Evolutionary conservation across 192 early-diverging fungal species (phyloP).

Genomic region (Backusella australiensis): DNA sequence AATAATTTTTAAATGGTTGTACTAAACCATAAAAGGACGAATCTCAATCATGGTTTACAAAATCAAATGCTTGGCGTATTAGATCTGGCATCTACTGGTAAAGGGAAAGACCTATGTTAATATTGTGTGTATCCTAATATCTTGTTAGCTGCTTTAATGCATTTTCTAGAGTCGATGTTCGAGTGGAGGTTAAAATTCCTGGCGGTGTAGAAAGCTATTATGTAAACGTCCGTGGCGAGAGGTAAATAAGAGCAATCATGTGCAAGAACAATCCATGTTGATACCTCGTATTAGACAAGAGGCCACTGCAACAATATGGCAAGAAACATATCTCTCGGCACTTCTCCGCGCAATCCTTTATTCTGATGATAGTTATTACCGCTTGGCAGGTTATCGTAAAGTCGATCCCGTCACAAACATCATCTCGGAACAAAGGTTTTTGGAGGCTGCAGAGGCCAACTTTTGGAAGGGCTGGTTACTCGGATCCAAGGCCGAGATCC

Average conservation of each 20-base stretch:
- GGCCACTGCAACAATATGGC: constrained; percentile 83
- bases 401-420: constrained; percentile 81
- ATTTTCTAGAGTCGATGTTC: constrained; percentile 94
- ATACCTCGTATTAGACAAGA: constrained; percentile 51
- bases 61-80: constrained; percentile 61
- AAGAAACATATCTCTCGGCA: constrained; percentile 85
- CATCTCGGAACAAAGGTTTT: constrained; percentile 71
- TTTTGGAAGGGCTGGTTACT: constrained; percentile 94
- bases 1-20: background rate
- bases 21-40: constrained; percentile 48
- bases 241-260: constrained; percentile 34
- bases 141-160: constrained; percentile 88
- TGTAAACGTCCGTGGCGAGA: constrained; percentile 87
- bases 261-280: background rate
- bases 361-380: constrained; percentile 83
- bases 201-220: constrained; percentile 95
- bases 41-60: constrained; percentile 64
- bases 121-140: background rate
- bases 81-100: constrained; percentile 67
- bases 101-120: background rate
- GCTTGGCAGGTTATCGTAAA: constrained; percentile 86
- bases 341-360: constrained; percentile 90
- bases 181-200: constrained; percentile 97
- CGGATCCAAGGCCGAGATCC: constrained; percentile 91
- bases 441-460: constrained; percentile 80